Base-by-base conservation (phyloP, 1,139 yeast species). In the Pichia sorboxylosa region DNA sequence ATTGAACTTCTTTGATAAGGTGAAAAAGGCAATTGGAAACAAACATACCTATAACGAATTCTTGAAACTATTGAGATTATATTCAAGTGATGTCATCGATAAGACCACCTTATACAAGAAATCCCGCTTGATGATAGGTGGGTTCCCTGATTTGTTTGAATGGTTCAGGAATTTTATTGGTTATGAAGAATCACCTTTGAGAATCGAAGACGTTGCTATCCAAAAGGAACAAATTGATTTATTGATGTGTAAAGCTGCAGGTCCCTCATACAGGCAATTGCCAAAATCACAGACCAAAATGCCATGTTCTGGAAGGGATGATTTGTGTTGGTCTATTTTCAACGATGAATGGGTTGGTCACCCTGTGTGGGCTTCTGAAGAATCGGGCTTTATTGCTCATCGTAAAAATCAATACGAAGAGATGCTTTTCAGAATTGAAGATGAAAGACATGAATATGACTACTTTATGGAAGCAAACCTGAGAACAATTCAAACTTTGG, bases 291-390 rank as follows among this genome's bases (percentile, higher is more conserved):
- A 90, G 54, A 84, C 95, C 0, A 82, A 76, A 51, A 85, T 87
- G 95, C 97, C 97, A 14, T 87, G 97, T 51, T 83, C 95, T 8
- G 98, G 98, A 17, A 73, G 98, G 46, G 99, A 92, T 56, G 97
- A 87, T 51, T 83, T 92, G 92, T 92, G 98, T 54, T 87, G 97
- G 97, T 97, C 90, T 54, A 95, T 90, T 17, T 67, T 92, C 46
- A 90, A 90, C 55, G 98, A 90, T 54, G 97, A 90, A 58, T 92
- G 97, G 97, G 97, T 90, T 17, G 96, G 96, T 3, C 97, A 87
- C 57, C 99, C 99, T 24, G 93, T 95, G 6, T 92, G 98, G 98
- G 98, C 97, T 2, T 87, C 97, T 1, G 98, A 90, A 57, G 98
- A 92, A 54, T 83, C 95, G 17, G 98, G 98, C 0, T 90, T 87